phyloP scores from a whole-genome alignment of 2,329 filamentous ascomycete species.

The Trichoderma sp. region DNA sequence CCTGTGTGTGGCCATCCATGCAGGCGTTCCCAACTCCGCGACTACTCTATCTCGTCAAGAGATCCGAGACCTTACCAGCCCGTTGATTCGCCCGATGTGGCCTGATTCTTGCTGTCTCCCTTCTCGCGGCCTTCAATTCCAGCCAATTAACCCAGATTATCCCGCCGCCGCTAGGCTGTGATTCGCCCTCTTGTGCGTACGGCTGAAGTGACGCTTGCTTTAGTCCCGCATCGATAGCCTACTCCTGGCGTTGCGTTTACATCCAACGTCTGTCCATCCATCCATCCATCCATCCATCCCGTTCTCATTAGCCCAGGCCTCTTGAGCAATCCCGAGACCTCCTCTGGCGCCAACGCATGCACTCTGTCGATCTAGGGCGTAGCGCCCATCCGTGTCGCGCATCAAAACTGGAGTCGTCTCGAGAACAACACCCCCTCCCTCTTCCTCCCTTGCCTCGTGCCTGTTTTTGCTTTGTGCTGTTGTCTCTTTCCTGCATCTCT shows the following conservation, averaged over 20 bases:
- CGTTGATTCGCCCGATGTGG: constrained; percentile 19
- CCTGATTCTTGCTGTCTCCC: constrained; percentile 14
- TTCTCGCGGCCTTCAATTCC: not conserved
- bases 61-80: not conserved
- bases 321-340: constrained; percentile 24
- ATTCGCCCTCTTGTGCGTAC: constrained; percentile 17
- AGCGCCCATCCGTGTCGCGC: constrained; percentile 24
- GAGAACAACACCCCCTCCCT: not conserved
- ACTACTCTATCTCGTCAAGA: not conserved
- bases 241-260: not conserved
- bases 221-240: constrained; percentile 21
- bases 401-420: constrained; percentile 26
- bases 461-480: not conserved
- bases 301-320: constrained; percentile 2
- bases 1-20: constrained; percentile 4
- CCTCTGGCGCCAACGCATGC: constrained; percentile 24
- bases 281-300: constrained; percentile 21
- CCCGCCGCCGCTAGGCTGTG: constrained; percentile 6
- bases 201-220: constrained; percentile 17
- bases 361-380: constrained; percentile 26
- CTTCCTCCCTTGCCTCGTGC: not conserved
- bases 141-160: constrained; percentile 11
- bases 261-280: not conserved
- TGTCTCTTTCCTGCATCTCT: not conserved
- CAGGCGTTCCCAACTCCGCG: not conserved